Base-by-base conservation (phyloP, 2,329 filamentous ascomycete species). In the Fusarium gaditjirri region DNA sequence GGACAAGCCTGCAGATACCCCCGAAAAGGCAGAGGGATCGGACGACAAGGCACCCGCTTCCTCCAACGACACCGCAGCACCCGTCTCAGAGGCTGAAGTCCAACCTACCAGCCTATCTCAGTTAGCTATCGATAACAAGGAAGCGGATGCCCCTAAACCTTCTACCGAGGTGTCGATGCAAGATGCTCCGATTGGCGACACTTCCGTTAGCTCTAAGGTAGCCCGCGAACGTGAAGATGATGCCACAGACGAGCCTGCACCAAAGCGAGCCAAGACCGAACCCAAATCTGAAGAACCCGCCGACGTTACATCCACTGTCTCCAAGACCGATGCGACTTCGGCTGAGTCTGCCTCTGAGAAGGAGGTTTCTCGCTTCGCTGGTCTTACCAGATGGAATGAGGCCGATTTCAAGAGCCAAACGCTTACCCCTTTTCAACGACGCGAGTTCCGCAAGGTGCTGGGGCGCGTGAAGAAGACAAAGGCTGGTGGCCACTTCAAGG, bases 381-480 rank as follows among this genome's bases (percentile, higher is more conserved):
- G 66, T 39, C 71, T 84, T 8, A 79, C 81, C 36, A 80, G 80
- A 27, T 82, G 87, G 79, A 79, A 80, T 23, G 84, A 88, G 59
- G 53, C 80, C 1, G 80, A 83, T 7, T 81, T 84, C 2, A 83
- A 86, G 73, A 80, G 81, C 56, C 82, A 85, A 52, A 80, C 84
- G 2, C 87, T 94, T 59, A 91, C 91, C 3, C 76, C 83, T 2
- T 85, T 86, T 58, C 90, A 93, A 74, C 86, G 85, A 62, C 88
- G 88, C 57, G 91, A 90, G 73, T 85, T 93, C 46, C 83, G 91
- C 38, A 89, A 90, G 68, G 86, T 91, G 36, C 83, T 95, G 56
- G 91, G 90, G 36, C 91, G 92, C 57, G 86, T 95, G 62, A 97
- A 97, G 84, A 96, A 97, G 82, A 95, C 94, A 50, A 94, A 95